phyloP scores from a whole-genome alignment of 2,329 filamentous ascomycete genomes.

The Fusarium sp. region DNA sequence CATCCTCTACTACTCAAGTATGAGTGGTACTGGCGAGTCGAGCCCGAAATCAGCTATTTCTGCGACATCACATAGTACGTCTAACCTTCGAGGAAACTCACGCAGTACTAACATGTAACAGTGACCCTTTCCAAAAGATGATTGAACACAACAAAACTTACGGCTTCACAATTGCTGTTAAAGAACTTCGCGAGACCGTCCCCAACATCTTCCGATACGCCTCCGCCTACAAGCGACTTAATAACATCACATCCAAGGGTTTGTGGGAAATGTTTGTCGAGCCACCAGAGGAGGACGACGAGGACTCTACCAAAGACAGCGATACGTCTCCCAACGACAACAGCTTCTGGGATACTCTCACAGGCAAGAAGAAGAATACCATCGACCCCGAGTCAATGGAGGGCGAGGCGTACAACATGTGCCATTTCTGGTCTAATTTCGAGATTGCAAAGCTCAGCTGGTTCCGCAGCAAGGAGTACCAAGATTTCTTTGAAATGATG shows the following conservation, averaged over 20 bases:
- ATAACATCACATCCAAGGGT: conserved; percentile 90
- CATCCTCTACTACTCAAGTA: conserved; percentile 95
- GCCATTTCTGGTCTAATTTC: conserved; percentile 99
- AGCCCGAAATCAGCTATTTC: conserved; percentile 99
- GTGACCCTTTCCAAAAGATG: conserved; percentile 97
- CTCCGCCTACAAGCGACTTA: conserved; percentile 94
- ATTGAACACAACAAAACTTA: conserved; percentile 95
- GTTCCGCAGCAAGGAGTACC: conserved; percentile 97
- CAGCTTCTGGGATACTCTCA: conserved; percentile 80
- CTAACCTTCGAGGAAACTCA: background rate
- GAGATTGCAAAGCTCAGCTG: conserved; percentile 95
- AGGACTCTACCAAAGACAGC: conserved; percentile 70
- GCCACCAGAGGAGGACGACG: conserved; percentile 71
- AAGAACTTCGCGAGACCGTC: conserved; percentile 96
- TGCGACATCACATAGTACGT: conserved; percentile 97
- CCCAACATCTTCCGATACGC: conserved; percentile 99
- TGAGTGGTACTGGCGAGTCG: conserved; percentile 99
- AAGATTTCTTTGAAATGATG: conserved; percentile 99
- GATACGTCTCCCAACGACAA: conserved; percentile 81
- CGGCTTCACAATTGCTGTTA: conserved; percentile 98
- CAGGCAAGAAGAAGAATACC: conserved; percentile 75
- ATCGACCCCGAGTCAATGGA: conserved; percentile 96
- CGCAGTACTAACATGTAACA: conserved; percentile 51
- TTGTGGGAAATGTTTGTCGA: conserved; percentile 99
- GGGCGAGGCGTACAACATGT: conserved; percentile 99